Conservation (phyloP, 495 filamentous ascomycete genomes). For the Evansstolkia leycettana region DNA sequence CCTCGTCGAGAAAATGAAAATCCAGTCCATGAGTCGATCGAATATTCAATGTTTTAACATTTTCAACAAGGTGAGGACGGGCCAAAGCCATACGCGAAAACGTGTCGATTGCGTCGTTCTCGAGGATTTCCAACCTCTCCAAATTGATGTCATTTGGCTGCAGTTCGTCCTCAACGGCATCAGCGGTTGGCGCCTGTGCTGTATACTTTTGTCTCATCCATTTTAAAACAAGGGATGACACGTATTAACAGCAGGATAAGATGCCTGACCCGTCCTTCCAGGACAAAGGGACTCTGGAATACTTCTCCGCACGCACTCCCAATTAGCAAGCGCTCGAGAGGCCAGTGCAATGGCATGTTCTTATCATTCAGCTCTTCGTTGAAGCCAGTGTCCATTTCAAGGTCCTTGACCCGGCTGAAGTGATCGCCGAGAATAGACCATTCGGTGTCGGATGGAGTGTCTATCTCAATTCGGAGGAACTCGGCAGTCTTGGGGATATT, state of each 20-base stretch:
- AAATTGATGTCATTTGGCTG: too few species aligned
- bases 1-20: slow-evolving; percentile 5
- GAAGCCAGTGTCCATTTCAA: slow-evolving; percentile 7
- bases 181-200: too few species aligned
- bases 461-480: slow-evolving; percentile 7
- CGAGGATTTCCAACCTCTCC: slow-evolving; percentile 21
- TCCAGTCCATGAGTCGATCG: slow-evolving; percentile 10
- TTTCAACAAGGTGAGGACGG: slow-evolving; percentile 12
- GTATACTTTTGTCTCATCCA: too few species aligned
- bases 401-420: slow-evolving; percentile 8
- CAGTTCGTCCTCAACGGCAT: too few species aligned
- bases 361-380: slow-evolving; percentile 15
- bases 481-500: background rate
- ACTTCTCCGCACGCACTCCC: slow-evolving; percentile 5
- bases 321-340: slow-evolving; percentile 7
- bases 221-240: too few species aligned
- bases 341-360: slow-evolving; percentile 16
- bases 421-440: slow-evolving; percentile 13
- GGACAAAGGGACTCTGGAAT: slow-evolving; percentile 9
- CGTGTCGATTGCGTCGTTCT: slow-evolving; percentile 45
- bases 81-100: slow-evolving; percentile 35
- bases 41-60: slow-evolving; percentile 9
- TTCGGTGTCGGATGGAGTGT: slow-evolving; percentile 12
- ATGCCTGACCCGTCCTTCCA: slow-evolving; percentile 11
- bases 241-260: slow-evolving; percentile 11